Base-by-base conservation (phyloP, 148 eudicot species). In the Chenopodium quinoa region DNA sequence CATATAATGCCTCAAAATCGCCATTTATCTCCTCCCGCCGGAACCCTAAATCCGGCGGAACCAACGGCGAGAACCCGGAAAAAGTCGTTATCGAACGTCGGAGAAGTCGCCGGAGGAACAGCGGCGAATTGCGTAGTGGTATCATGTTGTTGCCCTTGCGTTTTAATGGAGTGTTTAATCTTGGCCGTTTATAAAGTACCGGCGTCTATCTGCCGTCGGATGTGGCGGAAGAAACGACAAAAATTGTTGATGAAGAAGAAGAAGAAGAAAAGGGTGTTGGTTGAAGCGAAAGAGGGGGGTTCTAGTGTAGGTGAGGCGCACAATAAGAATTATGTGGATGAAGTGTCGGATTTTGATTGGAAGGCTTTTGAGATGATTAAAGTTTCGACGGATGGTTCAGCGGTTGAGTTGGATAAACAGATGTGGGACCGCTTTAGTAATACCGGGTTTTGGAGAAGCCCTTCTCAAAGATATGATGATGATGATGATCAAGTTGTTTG, bases 381-480 rank as follows among this genome's bases (percentile, higher is more conserved):
- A 75, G 84, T 85, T 44, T 76, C 85, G 19, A 71, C 82, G n/a
- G 86, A 85, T 34, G 87, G 86, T 48, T 81, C 86, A 29, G 87
- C 75, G 40, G 83, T 86, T 14, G 89, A 88, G 23, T 80, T 91
- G 73, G 97, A 91, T 32, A 69, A 66, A 52, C 84, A 85, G 62
- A 90, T 91, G 98, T 89, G 92, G 96, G 92, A 82, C 78, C 90
- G 86, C 75, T 89, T 93, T 37, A 73, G 77, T 47, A 87, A 86
- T 74, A 63, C 91, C 4, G 98, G 98, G 14, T 93, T 93, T 75
- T 92, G 98, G 98, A 87, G 96, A 80, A 90, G 91, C 64, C 81
- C 86, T 9, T 89, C 93, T 12, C 90, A 83, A 63, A 75, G 85
- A 23, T 11, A 75, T 69, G 25, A 37, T 19, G 14, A 2, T 34